Conservation (phyloP, 2,329 filamentous ascomycete genomes). For the Monilinia vaccinii-corymbosi region DNA sequence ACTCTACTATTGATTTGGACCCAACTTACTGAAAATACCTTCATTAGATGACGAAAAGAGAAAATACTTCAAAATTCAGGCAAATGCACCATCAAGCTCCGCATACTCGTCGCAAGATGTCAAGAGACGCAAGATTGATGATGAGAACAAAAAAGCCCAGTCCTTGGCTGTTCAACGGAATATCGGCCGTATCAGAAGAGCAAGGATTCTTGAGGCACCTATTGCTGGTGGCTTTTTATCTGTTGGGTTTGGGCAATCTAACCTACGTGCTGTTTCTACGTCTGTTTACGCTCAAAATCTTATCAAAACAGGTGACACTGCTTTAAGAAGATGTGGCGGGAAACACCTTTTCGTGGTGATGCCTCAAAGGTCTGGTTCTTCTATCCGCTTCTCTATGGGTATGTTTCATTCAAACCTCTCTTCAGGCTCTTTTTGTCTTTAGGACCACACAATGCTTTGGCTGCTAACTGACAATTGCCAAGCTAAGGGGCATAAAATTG, state of each 20-base stretch:
- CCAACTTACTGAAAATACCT: neutral
- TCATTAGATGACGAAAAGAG: constrained; percentile 44
- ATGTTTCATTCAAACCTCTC: neutral
- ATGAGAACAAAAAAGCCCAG: constrained; percentile 23
- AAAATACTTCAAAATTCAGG: constrained; percentile 60
- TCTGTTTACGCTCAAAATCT: constrained; percentile 2
- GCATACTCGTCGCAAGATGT: constrained; percentile 50
- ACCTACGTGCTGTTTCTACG: constrained; percentile 5
- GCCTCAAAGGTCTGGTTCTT: neutral
- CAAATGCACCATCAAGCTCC: constrained; percentile 37
- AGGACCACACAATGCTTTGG: neutral
- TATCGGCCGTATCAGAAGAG: constrained; percentile 18
- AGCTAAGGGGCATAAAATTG: too few species aligned
- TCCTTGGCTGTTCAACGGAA: constrained; percentile 9
- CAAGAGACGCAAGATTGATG: constrained; percentile 43
- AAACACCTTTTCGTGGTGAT: neutral
- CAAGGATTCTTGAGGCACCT: constrained; percentile 14
- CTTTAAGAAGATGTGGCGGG: neutral
- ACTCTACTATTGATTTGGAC: neutral
- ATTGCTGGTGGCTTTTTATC: constrained; percentile 18
- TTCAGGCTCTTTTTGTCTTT: neutral
- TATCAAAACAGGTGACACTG: neutral
- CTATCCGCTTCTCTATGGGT: neutral
- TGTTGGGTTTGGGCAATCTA: constrained; percentile 15
- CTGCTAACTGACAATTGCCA: neutral